These are phyloP conservation scores for Diaporthe sp. DNA, from an alignment of 2,329 filamentous ascomycete genomes.

Conservation along the genomic window DNA sequence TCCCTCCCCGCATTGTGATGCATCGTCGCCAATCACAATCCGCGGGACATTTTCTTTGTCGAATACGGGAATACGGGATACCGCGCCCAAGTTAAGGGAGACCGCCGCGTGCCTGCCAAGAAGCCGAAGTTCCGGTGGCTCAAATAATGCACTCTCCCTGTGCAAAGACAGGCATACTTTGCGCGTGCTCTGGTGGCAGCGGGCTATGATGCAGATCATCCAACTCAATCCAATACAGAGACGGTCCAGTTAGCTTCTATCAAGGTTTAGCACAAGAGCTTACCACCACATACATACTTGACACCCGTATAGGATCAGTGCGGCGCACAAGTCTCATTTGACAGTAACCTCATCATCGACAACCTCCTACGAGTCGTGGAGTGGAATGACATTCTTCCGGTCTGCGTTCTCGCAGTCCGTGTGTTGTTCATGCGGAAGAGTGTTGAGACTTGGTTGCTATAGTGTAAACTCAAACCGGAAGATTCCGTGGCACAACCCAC, in stretches of 20 bases:
- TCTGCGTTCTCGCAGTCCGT: neutral
- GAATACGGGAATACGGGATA: neutral
- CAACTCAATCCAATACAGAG: neutral
- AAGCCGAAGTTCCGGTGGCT: neutral
- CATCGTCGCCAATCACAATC: neutral
- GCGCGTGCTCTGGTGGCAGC: neutral
- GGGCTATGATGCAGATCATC: conserved; percentile 7
- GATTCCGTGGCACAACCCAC: neutral
- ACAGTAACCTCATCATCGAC: neutral
- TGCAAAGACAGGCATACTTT: neutral
- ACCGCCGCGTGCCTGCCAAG: conserved; percentile 3
- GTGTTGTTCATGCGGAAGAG: neutral
- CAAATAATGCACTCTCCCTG: neutral
- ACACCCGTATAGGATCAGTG: neutral
- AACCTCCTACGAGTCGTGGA: neutral
- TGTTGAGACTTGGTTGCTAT: neutral
- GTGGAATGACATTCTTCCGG: neutral
- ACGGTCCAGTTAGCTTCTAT: neutral
- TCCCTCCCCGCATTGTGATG: conserved; percentile 4
- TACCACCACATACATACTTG: neutral
- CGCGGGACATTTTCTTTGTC: neutral
- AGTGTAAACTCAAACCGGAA: neutral
- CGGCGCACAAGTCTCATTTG: neutral
- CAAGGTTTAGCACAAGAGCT: conserved; percentile 22
- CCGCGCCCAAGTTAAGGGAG: neutral